phyloP scores from a whole-genome alignment of 2,329 filamentous ascomycete genomes.

The Lachnellula cervina region DNA sequence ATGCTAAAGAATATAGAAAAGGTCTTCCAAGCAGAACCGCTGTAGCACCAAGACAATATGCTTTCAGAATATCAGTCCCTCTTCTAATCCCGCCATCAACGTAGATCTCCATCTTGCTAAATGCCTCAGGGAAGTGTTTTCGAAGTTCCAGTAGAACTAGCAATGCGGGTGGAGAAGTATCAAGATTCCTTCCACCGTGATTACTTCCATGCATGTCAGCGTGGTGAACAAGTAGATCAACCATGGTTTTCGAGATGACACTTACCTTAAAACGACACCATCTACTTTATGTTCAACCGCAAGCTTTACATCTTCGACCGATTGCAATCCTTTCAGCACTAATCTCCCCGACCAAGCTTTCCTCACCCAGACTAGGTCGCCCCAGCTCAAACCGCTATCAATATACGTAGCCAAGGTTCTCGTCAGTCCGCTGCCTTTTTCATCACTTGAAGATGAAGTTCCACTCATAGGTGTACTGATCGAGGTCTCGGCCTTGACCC shows the following conservation, averaged over 20 bases:
- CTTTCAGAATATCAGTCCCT: constrained; percentile 61
- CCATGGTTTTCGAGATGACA: not conserved
- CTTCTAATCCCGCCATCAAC: constrained; percentile 58
- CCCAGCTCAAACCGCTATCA: constrained; percentile 46
- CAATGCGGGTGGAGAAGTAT: constrained; percentile 47
- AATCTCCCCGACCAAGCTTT: constrained; percentile 35
- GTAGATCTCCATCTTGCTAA: constrained; percentile 53
- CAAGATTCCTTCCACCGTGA: constrained; percentile 51
- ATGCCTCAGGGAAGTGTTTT: constrained; percentile 51
- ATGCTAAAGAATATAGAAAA: constrained; percentile 52
- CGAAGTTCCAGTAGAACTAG: constrained; percentile 57
- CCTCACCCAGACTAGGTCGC: constrained; percentile 49
- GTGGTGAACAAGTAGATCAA: not conserved
- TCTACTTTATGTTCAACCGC: constrained; percentile 46
- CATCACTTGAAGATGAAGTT: constrained; percentile 42
- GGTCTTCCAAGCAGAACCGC: constrained; percentile 57
- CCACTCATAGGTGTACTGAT: constrained; percentile 42
- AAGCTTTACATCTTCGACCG: constrained; percentile 49
- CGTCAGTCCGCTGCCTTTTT: constrained; percentile 48
- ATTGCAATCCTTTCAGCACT: constrained; percentile 63
- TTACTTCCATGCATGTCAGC: constrained; percentile 37
- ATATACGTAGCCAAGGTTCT: constrained; percentile 50
- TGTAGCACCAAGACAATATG: constrained; percentile 56
- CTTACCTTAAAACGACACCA: constrained; percentile 43
- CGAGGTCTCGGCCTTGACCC: constrained; percentile 40